Evolutionary conservation across 768 basidiomycete species (phyloP).

Genomic region (Lentinula detonsa): DNA sequence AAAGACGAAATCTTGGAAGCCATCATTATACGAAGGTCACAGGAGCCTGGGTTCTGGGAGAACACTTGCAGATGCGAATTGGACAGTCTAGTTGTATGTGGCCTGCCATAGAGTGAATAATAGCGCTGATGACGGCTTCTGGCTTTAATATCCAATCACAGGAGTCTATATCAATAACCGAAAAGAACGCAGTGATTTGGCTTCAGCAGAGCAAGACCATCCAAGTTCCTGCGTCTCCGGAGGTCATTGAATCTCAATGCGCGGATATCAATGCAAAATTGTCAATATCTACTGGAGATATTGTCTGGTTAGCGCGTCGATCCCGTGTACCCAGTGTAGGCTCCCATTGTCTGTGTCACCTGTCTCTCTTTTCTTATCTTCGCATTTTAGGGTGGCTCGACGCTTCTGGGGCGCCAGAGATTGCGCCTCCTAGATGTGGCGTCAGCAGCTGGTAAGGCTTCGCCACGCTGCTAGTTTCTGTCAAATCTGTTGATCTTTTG

Average conservation of each 20-base stretch:
- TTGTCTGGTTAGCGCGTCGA: constrained; percentile 53
- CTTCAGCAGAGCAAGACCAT: constrained; percentile 28
- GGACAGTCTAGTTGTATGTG: constrained; percentile 24
- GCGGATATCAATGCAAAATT: constrained; percentile 34
- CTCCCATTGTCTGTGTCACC: constrained; percentile 3
- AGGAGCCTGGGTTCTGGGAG: constrained; percentile 33
- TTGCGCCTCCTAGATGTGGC: constrained; percentile 63
- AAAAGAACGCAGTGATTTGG: constrained; percentile 41
- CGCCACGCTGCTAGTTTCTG: constrained; percentile 1
- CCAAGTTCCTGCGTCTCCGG: constrained; percentile 14
- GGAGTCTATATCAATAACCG: constrained; percentile 47
- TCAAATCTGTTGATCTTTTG: constrained; percentile 4
- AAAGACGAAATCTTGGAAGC: constrained; percentile 36
- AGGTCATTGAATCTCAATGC: constrained; percentile 17
- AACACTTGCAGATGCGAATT: constrained; percentile 30
- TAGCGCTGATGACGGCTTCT: neutral
- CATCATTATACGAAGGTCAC: constrained; percentile 36
- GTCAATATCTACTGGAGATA: constrained; percentile 42
- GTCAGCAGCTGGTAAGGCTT: constrained; percentile 48
- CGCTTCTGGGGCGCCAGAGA: constrained; percentile 67
- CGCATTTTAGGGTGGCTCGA: constrained; percentile 71
- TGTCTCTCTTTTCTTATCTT: neutral
- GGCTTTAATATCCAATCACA: constrained; percentile 17
- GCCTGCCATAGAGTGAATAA: neutral
- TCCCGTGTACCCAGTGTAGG: constrained; percentile 46